Evolutionary conservation across 805 yeast genomes (phyloP).

Genomic region (Cyberlindnera saturnus): DNA sequence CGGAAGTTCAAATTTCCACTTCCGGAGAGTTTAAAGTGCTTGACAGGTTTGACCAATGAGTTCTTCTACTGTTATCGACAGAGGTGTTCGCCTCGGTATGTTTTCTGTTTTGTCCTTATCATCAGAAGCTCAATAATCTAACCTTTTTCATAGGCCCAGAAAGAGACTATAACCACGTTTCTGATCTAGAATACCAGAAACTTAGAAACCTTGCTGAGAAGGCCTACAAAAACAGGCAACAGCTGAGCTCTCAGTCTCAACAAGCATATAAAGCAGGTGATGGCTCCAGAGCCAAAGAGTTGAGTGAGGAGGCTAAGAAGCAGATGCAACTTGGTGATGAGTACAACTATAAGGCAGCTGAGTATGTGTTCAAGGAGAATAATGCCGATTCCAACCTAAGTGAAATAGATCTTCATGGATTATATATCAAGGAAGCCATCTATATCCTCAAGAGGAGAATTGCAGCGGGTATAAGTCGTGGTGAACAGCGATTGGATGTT

Average conservation of each 20-base stretch:
- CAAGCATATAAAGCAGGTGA: slow-evolving; percentile 72
- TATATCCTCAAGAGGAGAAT: slow-evolving; percentile 70
- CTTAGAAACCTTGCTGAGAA: slow-evolving; percentile 64
- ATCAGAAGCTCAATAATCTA: neutral
- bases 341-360: slow-evolving; percentile 78
- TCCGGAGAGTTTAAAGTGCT: neutral
- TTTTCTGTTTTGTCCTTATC: slow-evolving; percentile 1
- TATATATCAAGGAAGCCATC: slow-evolving; percentile 83
- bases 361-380: slow-evolving; percentile 80
- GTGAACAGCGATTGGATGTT: slow-evolving; percentile 62
- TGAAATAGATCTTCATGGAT: slow-evolving; percentile 92
- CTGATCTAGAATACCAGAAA: slow-evolving; percentile 55
- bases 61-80: slow-evolving; percentile 9
- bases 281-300: slow-evolving; percentile 61
- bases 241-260: slow-evolving; percentile 64
- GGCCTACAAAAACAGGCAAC: slow-evolving; percentile 51
- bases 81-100: slow-evolving; percentile 13
- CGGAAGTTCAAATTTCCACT: neutral
- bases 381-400: slow-evolving; percentile 79
- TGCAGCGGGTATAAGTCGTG: slow-evolving; percentile 48
- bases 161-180: slow-evolving; percentile 67
- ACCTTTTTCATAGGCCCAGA: slow-evolving; percentile 9
- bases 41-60: neutral
- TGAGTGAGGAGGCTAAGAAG: slow-evolving; percentile 63
- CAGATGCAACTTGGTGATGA: slow-evolving; percentile 56